Evolutionary conservation across 768 basidiomycete species (phyloP).

Genomic region (Trametes cubensis): DNA sequence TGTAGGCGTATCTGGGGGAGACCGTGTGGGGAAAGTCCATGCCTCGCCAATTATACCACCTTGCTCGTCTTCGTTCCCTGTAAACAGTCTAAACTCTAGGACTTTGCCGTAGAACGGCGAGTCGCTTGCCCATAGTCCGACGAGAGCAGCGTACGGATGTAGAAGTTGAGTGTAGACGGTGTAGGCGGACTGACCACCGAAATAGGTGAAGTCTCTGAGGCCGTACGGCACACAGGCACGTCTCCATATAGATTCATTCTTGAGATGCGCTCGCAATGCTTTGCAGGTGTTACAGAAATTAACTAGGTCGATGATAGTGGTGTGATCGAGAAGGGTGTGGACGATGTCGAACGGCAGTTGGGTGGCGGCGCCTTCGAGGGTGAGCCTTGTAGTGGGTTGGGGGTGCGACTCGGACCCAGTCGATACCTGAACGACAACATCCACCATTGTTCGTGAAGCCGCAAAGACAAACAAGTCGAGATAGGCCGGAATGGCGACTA

Average conservation of each 20-base stretch:
- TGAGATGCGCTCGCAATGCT: slow-evolving; percentile 7
- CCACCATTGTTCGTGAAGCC: neutral
- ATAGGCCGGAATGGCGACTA: no score
- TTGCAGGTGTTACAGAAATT: slow-evolving; percentile 24
- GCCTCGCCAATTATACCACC: slow-evolving; percentile 27
- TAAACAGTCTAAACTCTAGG: slow-evolving; percentile 23
- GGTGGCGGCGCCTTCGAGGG: neutral
- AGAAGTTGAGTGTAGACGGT: slow-evolving; percentile 24
- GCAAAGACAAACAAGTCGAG: no score
- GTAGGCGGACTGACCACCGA: slow-evolving; percentile 14
- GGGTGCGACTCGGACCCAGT: no score
- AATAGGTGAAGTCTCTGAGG: slow-evolving; percentile 14
- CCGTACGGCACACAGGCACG: slow-evolving; percentile 17
- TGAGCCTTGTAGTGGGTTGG: neutral
- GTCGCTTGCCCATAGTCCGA: slow-evolving; percentile 29
- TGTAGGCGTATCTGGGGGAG: neutral
- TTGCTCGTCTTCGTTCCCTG: slow-evolving; percentile 14
- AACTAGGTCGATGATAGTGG: slow-evolving; percentile 13
- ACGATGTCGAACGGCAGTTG: slow-evolving; percentile 24
- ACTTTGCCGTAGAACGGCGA: slow-evolving; percentile 26
- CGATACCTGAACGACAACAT: neutral
- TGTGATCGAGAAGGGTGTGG: slow-evolving; percentile 11
- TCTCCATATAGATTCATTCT: slow-evolving; percentile 22
- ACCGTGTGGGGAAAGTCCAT: slow-evolving; percentile 13
- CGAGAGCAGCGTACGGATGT: slow-evolving; percentile 22